These are phyloP conservation scores for Xanthoparmelia taractica DNA, from an alignment of 495 filamentous ascomycete species.

Conservation along the genomic window DNA sequence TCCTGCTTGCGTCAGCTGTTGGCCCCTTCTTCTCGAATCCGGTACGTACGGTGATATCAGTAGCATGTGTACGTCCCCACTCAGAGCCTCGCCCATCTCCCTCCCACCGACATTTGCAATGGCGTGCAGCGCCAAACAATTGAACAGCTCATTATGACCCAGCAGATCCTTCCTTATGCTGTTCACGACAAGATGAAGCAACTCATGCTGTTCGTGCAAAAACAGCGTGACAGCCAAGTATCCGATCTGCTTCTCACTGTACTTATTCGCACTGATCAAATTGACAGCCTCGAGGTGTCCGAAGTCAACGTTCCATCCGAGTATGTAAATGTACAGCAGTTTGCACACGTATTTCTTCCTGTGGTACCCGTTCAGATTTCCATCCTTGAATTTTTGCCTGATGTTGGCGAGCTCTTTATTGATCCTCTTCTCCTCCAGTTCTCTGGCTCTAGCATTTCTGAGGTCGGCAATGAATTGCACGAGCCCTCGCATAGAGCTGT, in stretches of 20 bases:
- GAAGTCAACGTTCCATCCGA: slow-evolving; percentile 99
- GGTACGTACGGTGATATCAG: slow-evolving; percentile 84
- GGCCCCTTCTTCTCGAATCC: background rate
- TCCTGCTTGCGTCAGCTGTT: slow-evolving; percentile 44
- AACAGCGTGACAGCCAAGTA: slow-evolving; percentile 97
- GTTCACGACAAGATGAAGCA: slow-evolving; percentile 94
- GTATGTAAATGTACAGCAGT: slow-evolving; percentile 97
- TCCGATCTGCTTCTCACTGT: slow-evolving; percentile 99
- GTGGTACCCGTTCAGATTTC: slow-evolving; percentile 86
- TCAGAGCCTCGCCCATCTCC: slow-evolving; percentile 95
- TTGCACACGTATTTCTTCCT: slow-evolving; percentile 99
- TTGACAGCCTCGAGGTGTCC: slow-evolving; percentile 98
- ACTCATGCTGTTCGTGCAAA: slow-evolving; percentile 92
- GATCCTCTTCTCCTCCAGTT: slow-evolving; percentile 97
- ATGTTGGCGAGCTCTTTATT: slow-evolving; percentile 99
- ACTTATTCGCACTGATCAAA: slow-evolving; percentile 90
- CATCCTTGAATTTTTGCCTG: slow-evolving; percentile 67
- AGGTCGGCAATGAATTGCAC: slow-evolving; percentile 98
- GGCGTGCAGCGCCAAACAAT: slow-evolving; percentile 95
- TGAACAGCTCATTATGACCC: slow-evolving; percentile 93
- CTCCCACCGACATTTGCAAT: slow-evolving; percentile 95
- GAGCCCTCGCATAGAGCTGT: slow-evolving; percentile 75
- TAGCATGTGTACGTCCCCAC: slow-evolving; percentile 84
- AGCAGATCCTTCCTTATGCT: slow-evolving; percentile 94
- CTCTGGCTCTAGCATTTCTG: slow-evolving; percentile 86